These are phyloP conservation scores for Kingdonia uniflora DNA, from an alignment of 164 flowering plant species.

Conservation along the genomic window DNA sequence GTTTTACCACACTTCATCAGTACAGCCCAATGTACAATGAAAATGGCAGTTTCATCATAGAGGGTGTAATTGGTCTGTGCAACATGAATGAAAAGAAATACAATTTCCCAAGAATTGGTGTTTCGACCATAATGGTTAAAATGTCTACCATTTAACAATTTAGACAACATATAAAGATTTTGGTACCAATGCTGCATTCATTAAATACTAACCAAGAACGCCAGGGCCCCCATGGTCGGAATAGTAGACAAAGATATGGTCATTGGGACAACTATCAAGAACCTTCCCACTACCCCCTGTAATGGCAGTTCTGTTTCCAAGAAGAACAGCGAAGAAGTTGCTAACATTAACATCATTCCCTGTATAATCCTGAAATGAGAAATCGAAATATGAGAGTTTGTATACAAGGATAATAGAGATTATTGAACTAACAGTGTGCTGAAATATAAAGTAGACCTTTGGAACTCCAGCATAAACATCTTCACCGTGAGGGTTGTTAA, in stretches of 20 bases:
- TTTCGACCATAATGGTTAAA: too few species aligned
- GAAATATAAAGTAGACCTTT: slow-evolving; percentile 38
- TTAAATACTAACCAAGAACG: slow-evolving; percentile 57
- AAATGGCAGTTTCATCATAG: slow-evolving; percentile 2
- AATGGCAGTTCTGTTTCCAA: slow-evolving; percentile 70
- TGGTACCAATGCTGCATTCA: too few species aligned
- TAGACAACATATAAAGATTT: too few species aligned
- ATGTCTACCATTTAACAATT: too few species aligned
- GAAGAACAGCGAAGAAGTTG: slow-evolving; percentile 71
- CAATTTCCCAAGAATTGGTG: too few species aligned
- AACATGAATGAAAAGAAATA: too few species aligned
- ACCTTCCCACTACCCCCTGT: slow-evolving; percentile 89
- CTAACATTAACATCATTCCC: slow-evolving; percentile 54
- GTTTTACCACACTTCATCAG: too few species aligned
- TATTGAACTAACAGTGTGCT: background rate
- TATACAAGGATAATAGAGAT: background rate
- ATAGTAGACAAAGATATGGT: slow-evolving; percentile 68
- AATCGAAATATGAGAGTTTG: background rate
- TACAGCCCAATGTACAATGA: background rate
- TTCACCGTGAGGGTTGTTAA: slow-evolving; percentile 62
- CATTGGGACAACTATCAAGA: slow-evolving; percentile 71
- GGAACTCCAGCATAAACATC: slow-evolving; percentile 83
- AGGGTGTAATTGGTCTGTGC: too few species aligned
- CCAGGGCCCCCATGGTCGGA: slow-evolving; percentile 95
- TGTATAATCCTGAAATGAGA: slow-evolving; percentile 65